Evolutionary conservation across 2,329 filamentous ascomycete genomes (phyloP).

Genomic region (Fonsecaea erecta): DNA sequence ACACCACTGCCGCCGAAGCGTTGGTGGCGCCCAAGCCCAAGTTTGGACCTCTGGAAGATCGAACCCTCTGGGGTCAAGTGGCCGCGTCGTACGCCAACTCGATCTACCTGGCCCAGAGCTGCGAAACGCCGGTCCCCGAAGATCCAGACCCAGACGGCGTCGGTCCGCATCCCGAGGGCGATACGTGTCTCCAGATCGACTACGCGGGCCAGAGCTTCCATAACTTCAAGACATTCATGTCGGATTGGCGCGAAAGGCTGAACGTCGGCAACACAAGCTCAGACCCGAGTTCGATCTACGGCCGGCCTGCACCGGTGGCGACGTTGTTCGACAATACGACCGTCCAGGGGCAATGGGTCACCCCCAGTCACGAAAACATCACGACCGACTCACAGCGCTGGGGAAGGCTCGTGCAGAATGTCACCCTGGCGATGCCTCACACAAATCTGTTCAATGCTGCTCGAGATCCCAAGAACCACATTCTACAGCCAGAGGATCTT

Average conservation of each 20-base stretch:
- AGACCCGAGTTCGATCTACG: constrained; percentile 16
- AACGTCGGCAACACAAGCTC: constrained; percentile 51
- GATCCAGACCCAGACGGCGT: constrained; percentile 45
- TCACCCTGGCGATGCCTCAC: constrained; percentile 78
- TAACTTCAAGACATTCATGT: constrained; percentile 67
- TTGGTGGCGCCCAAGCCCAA: constrained; percentile 74
- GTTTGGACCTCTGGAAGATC: constrained; percentile 58
- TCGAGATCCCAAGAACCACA: constrained; percentile 63
- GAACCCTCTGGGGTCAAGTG: constrained; percentile 61
- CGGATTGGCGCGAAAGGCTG: constrained; percentile 59
- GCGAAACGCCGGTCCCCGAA: constrained; percentile 63
- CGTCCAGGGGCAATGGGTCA: constrained; percentile 70
- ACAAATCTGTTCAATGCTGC: constrained; percentile 70
- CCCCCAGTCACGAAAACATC: constrained; percentile 58
- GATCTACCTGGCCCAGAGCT: constrained; percentile 59
- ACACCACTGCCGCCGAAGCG: constrained; percentile 76
- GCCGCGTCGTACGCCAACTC: constrained; percentile 67
- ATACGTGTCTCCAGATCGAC: constrained; percentile 70
- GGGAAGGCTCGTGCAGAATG: constrained; percentile 70
- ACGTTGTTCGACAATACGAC: constrained; percentile 75
- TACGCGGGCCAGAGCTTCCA: constrained; percentile 71
- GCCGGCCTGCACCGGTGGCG: constrained; percentile 64
- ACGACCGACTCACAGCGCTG: constrained; percentile 55
- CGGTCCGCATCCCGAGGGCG: constrained; percentile 40
- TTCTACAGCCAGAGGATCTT: constrained; percentile 70